phyloP scores from a whole-genome alignment of 345 rosid genomes.

The Corymbia maculata region DNA sequence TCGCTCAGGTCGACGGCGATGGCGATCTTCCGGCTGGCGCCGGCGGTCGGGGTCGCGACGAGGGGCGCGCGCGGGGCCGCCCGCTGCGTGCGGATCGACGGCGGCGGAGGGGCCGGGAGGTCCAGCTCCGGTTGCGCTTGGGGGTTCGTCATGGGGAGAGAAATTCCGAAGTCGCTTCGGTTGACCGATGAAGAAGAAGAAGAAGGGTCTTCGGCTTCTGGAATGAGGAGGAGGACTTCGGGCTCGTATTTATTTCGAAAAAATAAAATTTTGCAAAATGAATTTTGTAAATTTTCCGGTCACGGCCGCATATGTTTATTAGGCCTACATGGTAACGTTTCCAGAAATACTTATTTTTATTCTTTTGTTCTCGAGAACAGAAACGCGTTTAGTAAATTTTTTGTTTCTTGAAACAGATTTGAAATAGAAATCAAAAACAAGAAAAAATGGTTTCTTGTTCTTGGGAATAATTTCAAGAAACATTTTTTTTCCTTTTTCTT shows the following conservation, averaged over 20 bases:
- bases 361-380: too few species aligned
- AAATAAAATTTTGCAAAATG: background rate
- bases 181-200: background rate
- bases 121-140: background rate
- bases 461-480: too few species aligned
- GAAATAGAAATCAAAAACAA: too few species aligned
- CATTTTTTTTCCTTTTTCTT: too few species aligned
- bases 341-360: too few species aligned
- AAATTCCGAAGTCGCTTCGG: background rate
- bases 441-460: too few species aligned
- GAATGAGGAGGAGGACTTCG: background rate
- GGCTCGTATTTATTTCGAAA: background rate
- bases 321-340: too few species aligned
- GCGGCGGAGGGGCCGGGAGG: background rate
- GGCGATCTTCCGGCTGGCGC: constrained; percentile 42
- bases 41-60: constrained; percentile 18
- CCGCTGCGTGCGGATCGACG: constrained; percentile 9
- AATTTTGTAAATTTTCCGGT: background rate
- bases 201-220: background rate
- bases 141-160: background rate
- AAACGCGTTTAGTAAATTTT: too few species aligned
- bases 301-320: background rate
- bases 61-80: constrained; percentile 16
- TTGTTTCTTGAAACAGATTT: too few species aligned
- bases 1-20: constrained; percentile 71